Base-by-base conservation (phyloP, 352 stramenopile species). In the Phytophthora sp. region DNA sequence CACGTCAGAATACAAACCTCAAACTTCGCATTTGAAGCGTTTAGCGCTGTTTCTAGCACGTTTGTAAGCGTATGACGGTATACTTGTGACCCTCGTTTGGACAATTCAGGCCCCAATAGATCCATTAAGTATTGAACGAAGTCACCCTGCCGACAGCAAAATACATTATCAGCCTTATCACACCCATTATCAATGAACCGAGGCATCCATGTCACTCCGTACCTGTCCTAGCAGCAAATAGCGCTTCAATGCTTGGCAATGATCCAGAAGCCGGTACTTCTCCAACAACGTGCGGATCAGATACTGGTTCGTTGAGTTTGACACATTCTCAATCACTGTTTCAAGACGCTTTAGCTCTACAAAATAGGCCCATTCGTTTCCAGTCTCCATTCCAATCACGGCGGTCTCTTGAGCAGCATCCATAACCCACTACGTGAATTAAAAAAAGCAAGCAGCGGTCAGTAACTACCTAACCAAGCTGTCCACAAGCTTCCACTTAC, bases 141-240 rank as follows among this genome's bases (percentile, higher is more conserved):
- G 64, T 99, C 96, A 7, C 97, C 98, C 88, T 95, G 62, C 45
- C 46, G 33, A 45, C 29, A 47, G 12, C 2, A 57, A 16, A 21
- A 36, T 29, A 62, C 29, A 54, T 39, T 8, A 35, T 21, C 13
- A 31, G 30, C 1, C 59, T 29, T 29, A 18, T 29, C 11, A 56
- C 18, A 58, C 0, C 39, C 27, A 8, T 27, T n/a, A 47, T 18
- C 18, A 21, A 24, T 20, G 20, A 2, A 7, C 45, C n/a, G 11
- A 29, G n/a, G 39, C 23, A 29, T 27, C 15, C 12, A 12, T 27
- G 15, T 13, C 26, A 54, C 20, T 49, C 2, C 29, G 42, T 68
- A 84, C 88, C 84, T 99, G 97, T n/a, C 96, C 97, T n/a, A 99
- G 83, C 27, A 99, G 84, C 30, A 99, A 76, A 65, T 99, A 99